A percentile compares a stretch with the other conserved stretches of the same genome.
Conservation (phyloP, 1,284 basidiomycete genomes). For the Irpex lacteus region DNA sequence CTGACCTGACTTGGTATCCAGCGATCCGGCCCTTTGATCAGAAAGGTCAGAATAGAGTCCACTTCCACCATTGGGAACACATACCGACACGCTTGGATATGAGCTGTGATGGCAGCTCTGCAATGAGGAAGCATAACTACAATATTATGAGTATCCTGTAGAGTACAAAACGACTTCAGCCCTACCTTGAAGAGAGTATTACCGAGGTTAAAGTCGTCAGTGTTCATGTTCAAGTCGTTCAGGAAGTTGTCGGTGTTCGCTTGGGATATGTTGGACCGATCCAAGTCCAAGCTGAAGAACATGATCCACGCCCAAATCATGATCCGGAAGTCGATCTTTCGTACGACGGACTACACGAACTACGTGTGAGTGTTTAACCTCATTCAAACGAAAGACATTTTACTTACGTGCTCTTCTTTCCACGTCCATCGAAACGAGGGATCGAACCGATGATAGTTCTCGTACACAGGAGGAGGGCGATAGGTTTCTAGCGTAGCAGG, state of each 20-base stretch:
- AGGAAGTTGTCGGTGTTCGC: constrained; percentile 71
- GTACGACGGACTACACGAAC: constrained; percentile 41
- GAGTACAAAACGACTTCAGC: background rate
- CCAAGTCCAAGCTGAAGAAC: constrained; percentile 57
- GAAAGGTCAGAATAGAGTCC: background rate
- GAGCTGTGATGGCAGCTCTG: constrained; percentile 71
- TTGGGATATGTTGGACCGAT: constrained; percentile 54
- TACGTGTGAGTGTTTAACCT: background rate
- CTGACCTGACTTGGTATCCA: constrained; percentile 68
- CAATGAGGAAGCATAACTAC: constrained; percentile 54
- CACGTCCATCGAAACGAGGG: constrained; percentile 67
- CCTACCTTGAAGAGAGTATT: constrained; percentile 41
- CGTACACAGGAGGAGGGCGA: constrained; percentile 55
- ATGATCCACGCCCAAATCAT: constrained; percentile 65
- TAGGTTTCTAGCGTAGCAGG: constrained; percentile 49
- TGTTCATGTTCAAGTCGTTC: constrained; percentile 57
- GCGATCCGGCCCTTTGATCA: constrained; percentile 43
- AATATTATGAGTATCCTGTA: constrained; percentile 32
- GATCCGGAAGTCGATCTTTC: constrained; percentile 62
- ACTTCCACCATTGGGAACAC: background rate
- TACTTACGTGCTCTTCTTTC: constrained; percentile 57
- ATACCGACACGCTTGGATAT: constrained; percentile 64
- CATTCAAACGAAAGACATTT: background rate
- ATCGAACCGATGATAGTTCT: constrained; percentile 67
- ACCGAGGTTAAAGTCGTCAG: constrained; percentile 65